Percentiles rank a stretch among this genome's conserved stretches.
These are phyloP conservation scores for Coffea canephora DNA, from an alignment of 257 asterid genomes.

Conservation along the genomic window DNA sequence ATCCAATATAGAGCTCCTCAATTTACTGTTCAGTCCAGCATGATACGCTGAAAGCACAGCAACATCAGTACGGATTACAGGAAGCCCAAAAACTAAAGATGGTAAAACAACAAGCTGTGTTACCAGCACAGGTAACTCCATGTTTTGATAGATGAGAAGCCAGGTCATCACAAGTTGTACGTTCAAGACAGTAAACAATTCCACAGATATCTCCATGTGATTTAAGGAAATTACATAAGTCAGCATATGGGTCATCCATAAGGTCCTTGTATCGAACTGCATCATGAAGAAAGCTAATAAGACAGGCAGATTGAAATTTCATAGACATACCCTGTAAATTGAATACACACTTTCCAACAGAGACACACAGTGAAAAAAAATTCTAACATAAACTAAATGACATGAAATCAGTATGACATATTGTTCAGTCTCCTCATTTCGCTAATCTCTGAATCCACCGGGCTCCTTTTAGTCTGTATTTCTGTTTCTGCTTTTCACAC, in stretches of 20 bases:
- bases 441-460: background rate
- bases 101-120: conserved; percentile 19
- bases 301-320: conserved; percentile 9
- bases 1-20: conserved; percentile 82
- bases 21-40: conserved; percentile 81
- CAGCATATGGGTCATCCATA: conserved; percentile 73
- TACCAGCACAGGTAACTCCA: conserved; percentile 92
- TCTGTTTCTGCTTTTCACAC: background rate
- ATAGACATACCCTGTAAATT: background rate
- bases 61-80: conserved; percentile 19
- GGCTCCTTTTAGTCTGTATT: background rate
- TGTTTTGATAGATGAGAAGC: conserved; percentile 62
- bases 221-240: conserved; percentile 75
- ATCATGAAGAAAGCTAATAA: conserved; percentile 24
- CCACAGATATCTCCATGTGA: conserved; percentile 79
- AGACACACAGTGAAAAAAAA: background rate
- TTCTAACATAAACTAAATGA: background rate
- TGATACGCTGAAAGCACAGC: conserved; percentile 66
- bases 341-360: background rate
- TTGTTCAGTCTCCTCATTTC: background rate
- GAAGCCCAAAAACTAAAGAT: conserved; percentile 17
- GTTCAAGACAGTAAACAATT: conserved; percentile 93
- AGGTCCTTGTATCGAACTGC: conserved; percentile 97
- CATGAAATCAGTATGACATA: background rate
- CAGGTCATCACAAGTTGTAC: conserved; percentile 79